Evolutionary conservation across 2,329 filamentous ascomycete genomes (phyloP), one percentile per base, ranked within the genome.

Genomic region (Ophiocordyceps robertsii): DNA sequence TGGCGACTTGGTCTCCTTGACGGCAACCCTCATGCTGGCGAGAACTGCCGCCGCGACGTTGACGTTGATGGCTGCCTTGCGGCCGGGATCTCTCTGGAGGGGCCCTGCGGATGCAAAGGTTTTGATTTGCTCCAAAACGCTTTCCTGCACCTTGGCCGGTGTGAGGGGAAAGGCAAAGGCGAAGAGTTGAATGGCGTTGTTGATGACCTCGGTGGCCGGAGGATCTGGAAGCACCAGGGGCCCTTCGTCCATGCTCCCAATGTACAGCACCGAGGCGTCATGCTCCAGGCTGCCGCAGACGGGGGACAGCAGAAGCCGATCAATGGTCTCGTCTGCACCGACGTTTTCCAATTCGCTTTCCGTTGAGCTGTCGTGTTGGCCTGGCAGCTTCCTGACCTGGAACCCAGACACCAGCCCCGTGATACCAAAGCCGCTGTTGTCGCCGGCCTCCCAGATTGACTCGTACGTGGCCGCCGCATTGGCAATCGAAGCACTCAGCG

Each of bases 341-440:
- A 68, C 67, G 42, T 73, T 67, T 37, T 76, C 72, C 40, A 69
- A 62, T 58, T 53, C 37, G 50, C 50, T 61, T 30, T 72, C 67
- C 12, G 62, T 55, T 0, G 66, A 60, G 40, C 63, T 58, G 14
- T 77, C 73, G 44, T 82, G 76, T 53, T 84, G 81, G 27, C 85
- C 84, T 13, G 80, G 79, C 44, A 89, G 70, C 24, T 72, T 75
- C 52, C 73, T 78, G 16, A 88, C 69, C 42, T 82, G 75, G 56
- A 92, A 88, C 0, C 87, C 85, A 19, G 77, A 73, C 1, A 94
- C 80, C 19, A 96, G 67, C 1, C 89, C 86, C 10, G 86, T 94
- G 14, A 98, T 82, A 3, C 93, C 92, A 60, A 95, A 96, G 1
- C 89, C 90, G 52, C 82, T 89, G 56, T 96, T 96, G 59, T 98